These are phyloP conservation scores for Fusarium metavorans DNA, from an alignment of 2,329 filamentous ascomycete species.

Conservation along the genomic window DNA sequence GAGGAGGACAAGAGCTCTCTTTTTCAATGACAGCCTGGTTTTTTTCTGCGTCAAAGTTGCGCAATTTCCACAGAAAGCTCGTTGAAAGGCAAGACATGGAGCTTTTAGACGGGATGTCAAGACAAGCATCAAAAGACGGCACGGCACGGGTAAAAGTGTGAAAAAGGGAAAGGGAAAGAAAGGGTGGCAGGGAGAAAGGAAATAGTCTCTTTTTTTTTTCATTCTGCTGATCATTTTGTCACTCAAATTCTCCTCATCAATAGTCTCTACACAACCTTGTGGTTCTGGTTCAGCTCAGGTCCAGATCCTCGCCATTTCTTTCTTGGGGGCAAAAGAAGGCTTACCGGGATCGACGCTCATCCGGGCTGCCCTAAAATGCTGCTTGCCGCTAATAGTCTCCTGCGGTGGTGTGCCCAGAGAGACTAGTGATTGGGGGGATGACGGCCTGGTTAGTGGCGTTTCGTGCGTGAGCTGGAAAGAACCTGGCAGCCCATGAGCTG, in stretches of 20 bases:
- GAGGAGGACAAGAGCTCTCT: background rate
- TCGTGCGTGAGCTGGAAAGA: conserved; percentile 20
- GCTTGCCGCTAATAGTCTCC: conserved; percentile 35
- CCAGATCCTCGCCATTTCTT: conserved; percentile 4
- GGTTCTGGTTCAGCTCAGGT: background rate
- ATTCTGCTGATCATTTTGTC: background rate
- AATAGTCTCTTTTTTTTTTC: background rate
- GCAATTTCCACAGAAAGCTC: background rate
- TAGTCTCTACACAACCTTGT: background rate
- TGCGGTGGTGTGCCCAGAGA: conserved; percentile 9
- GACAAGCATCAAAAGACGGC: background rate
- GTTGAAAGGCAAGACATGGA: background rate
- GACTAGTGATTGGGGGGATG: conserved; percentile 32
- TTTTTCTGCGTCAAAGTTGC: background rate
- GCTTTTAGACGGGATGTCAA: background rate
- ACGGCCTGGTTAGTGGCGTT: conserved; percentile 32
- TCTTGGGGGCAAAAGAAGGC: background rate
- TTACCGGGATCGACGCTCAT: background rate
- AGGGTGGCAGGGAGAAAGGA: background rate
- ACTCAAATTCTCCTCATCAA: background rate
- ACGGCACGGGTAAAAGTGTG: background rate
- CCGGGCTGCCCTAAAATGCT: conserved; percentile 3
- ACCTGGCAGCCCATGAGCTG: conserved; percentile 2
- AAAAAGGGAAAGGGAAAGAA: background rate
- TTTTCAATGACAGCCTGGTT: background rate